These are phyloP conservation scores for Diplodia sapinea DNA, from an alignment of 2,329 filamentous ascomycete genomes.

Conservation along the genomic window DNA sequence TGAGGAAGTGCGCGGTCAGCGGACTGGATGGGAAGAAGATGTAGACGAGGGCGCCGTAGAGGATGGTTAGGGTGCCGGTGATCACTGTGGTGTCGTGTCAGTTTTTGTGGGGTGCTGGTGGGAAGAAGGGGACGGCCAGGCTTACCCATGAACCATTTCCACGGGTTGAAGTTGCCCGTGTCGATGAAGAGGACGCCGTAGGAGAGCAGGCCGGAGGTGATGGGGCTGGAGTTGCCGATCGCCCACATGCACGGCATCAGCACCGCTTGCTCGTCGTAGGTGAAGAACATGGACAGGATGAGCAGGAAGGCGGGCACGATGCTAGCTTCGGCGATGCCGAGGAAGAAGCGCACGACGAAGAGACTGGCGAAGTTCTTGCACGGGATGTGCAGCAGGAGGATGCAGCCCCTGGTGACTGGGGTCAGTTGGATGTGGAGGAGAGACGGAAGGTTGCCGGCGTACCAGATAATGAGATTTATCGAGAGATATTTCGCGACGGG, in stretches of 20 bases:
- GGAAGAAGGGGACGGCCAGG: too few relatives aligned
- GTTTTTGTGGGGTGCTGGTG: too few relatives aligned
- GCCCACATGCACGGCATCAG: slow-evolving; percentile 48
- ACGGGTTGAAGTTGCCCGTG: slow-evolving; percentile 39
- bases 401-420: slow-evolving; percentile 36
- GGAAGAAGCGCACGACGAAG: slow-evolving; percentile 63
- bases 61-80: slow-evolving; percentile 44
- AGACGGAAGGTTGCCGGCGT: neutral
- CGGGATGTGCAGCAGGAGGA: slow-evolving; percentile 42
- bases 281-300: slow-evolving; percentile 57
- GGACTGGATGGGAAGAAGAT: slow-evolving; percentile 48
- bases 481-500: slow-evolving; percentile 25
- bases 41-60: slow-evolving; percentile 47
- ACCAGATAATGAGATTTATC: slow-evolving; percentile 11
- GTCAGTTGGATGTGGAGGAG: neutral
- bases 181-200: slow-evolving; percentile 31
- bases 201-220: slow-evolving; percentile 43
- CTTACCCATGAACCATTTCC: slow-evolving; percentile 50
- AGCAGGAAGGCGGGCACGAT: slow-evolving; percentile 63
- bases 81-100: slow-evolving; percentile 35
- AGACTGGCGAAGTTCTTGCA: slow-evolving; percentile 44
- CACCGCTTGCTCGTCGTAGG: slow-evolving; percentile 43
- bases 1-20: slow-evolving; percentile 36
- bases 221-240: slow-evolving; percentile 45
- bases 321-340: slow-evolving; percentile 70